Percentiles rank a stretch among this genome's conserved stretches.
These are phyloP conservation scores for Kluyveromyces aestuarii DNA, from an alignment of 805 yeast species.

Conservation along the genomic window DNA sequence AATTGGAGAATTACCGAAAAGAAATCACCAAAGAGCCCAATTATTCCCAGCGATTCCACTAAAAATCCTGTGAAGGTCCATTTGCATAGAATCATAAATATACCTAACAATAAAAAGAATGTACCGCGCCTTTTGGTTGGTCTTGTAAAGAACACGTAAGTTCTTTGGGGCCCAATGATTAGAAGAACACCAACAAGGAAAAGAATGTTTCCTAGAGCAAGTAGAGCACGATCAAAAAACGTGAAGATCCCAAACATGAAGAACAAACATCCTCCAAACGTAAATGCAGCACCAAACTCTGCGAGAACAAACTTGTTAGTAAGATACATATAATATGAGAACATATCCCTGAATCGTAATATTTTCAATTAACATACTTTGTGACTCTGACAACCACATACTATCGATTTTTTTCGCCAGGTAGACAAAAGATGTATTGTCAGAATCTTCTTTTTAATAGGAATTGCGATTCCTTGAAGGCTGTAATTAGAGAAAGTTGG, in stretches of 20 bases:
- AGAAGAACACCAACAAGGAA: conserved; percentile 75
- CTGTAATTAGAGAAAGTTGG: too few species aligned
- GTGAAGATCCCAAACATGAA: conserved; percentile 76
- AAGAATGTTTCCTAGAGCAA: conserved; percentile 81
- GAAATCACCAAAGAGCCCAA: conserved; percentile 88
- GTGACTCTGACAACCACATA: conserved; percentile 72
- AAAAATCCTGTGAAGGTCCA: conserved; percentile 79
- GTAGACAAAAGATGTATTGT: not conserved
- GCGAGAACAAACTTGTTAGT: conserved; percentile 3
- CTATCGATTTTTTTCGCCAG: not conserved
- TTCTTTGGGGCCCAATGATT: conserved; percentile 81
- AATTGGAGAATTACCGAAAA: conserved; percentile 83
- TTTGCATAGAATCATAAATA: conserved; percentile 62
- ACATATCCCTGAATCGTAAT: too few species aligned
- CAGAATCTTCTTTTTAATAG: too few species aligned
- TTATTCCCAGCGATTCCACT: conserved; percentile 80
- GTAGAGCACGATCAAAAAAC: conserved; percentile 78
- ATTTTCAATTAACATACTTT: conserved; percentile 40
- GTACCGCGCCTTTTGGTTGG: conserved; percentile 85
- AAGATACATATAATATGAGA: not conserved
- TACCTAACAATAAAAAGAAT: conserved; percentile 67
- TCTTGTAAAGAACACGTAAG: conserved; percentile 73
- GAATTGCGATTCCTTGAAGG: too few species aligned
- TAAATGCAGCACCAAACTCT: conserved; percentile 91
- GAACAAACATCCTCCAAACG: conserved; percentile 71